Percentiles rank a stretch among this genome's conserved stretches.
Evolutionary conservation across 2,329 filamentous ascomycete genomes (phyloP).

Genomic region (Xylariaceae sp.): DNA sequence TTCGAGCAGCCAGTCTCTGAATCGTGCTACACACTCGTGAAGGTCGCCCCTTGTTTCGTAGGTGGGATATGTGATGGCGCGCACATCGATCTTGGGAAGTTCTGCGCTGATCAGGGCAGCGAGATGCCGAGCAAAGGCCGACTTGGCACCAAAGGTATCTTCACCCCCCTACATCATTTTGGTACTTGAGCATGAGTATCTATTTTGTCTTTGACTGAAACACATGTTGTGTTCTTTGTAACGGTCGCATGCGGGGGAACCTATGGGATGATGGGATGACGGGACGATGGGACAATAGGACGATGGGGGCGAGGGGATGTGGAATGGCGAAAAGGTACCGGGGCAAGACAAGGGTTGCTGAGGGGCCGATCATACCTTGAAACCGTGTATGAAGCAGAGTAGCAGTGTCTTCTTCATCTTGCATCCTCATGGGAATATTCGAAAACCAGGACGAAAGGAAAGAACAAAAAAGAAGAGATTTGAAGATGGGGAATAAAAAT

Average conservation of each 20-base stretch:
- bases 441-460: slow-evolving; percentile 1
- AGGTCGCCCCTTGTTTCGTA: slow-evolving; percentile 80
- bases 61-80: slow-evolving; percentile 67
- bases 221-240: background rate
- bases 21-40: slow-evolving; percentile 61
- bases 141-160: slow-evolving; percentile 63
- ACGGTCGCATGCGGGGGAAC: background rate
- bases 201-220: background rate
- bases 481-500: background rate
- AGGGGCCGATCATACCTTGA: slow-evolving; percentile 49
- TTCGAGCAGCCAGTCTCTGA: slow-evolving; percentile 81
- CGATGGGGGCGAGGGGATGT: background rate
- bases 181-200: background rate
- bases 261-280: background rate
- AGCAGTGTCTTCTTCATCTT: slow-evolving; percentile 73
- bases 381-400: slow-evolving; percentile 81
- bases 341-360: no score
- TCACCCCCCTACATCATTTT: slow-evolving; percentile 58
- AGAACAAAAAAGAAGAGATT: background rate
- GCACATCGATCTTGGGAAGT: slow-evolving; percentile 63
- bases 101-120: slow-evolving; percentile 56
- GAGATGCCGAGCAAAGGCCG: slow-evolving; percentile 67
- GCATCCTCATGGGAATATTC: slow-evolving; percentile 29
- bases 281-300: background rate
- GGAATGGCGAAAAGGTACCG: background rate